phyloP scores from a whole-genome alignment of 2,329 filamentous ascomycete genomes.

The Hypoxylon sp. region DNA sequence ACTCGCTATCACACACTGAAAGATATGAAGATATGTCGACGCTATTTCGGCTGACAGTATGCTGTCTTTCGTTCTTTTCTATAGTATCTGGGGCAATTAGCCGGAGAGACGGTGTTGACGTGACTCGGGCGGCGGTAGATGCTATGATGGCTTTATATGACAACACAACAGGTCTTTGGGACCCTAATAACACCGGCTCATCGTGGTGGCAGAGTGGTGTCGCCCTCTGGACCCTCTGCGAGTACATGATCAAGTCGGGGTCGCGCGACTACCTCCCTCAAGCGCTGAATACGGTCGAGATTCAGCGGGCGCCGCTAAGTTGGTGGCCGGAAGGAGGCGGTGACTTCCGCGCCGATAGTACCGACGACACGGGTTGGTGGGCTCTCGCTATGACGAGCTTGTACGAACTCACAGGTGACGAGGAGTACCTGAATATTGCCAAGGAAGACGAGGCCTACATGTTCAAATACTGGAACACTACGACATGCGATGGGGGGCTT shows the following conservation, averaged over 20 bases:
- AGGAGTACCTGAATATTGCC: slow-evolving; percentile 62
- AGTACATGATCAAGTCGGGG: slow-evolving; percentile 56
- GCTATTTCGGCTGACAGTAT: slow-evolving; percentile 18
- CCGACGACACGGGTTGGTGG: slow-evolving; percentile 68
- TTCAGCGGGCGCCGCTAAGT: slow-evolving; percentile 53
- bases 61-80: slow-evolving; percentile 23
- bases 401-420: slow-evolving; percentile 63
- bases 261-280: slow-evolving; percentile 52
- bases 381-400: slow-evolving; percentile 64
- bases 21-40: slow-evolving; percentile 27
- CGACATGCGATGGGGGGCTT: slow-evolving; percentile 59
- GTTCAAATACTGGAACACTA: slow-evolving; percentile 59
- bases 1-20: not conserved
- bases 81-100: not conserved
- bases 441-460: slow-evolving; percentile 64
- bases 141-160: slow-evolving; percentile 57
- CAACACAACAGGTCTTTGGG: slow-evolving; percentile 55
- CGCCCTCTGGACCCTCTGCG: slow-evolving; percentile 55
- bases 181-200: slow-evolving; percentile 55
- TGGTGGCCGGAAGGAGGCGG: slow-evolving; percentile 58
- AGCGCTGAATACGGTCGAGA: slow-evolving; percentile 53
- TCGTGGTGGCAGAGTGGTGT: slow-evolving; percentile 60
- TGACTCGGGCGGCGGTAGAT: slow-evolving; percentile 49
- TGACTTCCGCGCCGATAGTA: slow-evolving; percentile 58
- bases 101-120: slow-evolving; percentile 21